Evolutionary conservation across 1,284 basidiomycete genomes (phyloP), one percentile per base, ranked within the genome.

Genomic region (Tilletiopsis washingtonensis): DNA sequence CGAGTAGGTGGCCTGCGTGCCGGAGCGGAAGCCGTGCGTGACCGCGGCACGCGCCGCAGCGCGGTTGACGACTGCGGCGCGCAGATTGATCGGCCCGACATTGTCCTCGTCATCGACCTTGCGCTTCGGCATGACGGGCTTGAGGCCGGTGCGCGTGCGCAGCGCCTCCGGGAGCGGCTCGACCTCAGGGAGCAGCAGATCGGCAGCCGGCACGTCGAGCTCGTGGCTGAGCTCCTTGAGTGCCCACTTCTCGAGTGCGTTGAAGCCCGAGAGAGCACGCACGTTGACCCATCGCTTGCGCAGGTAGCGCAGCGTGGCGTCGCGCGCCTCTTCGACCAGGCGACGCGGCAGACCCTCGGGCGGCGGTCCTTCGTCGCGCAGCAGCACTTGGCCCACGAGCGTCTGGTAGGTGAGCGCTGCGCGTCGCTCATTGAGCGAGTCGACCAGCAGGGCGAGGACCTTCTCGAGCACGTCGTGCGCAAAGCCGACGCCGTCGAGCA

Each of bases 161-260:
- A 43, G 19, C 15, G 29, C 19, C 14, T 36, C 26, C 14, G 46
- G 21, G 12, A 45, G 24, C 3, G 46, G 43, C 5, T 45, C 45
- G 14, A 51, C 51, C 4, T 62, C 53, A 1, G 56, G 42, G n/a
- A 59, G 36, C 5, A 67, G 11, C 6, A 69, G 54, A 48, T 69
- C 67, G 3, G 46, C 32, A 0, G 52, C 49, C 6, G 53, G 26
- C 2, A 69, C 54, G 11, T 67, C 67, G 1, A 69, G 43, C 50
- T 67, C 64, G 23, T 63, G 59, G 4, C 60, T 56, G 57, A 90
- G 88, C 82, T 96, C 91, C 68, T 89, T 85, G 49, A 91, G 73
- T 1, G 85, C 82, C 88, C 89, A 93, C 5, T 80, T 79, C 43
- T 93, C 86, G 19, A 96, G 76, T 4, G 75, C 73, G 41, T 86